A percentile compares a stretch with the other conserved stretches of the same genome.
Evolutionary conservation across 768 basidiomycete species (phyloP).

Genomic region (Russula vinacea): DNA sequence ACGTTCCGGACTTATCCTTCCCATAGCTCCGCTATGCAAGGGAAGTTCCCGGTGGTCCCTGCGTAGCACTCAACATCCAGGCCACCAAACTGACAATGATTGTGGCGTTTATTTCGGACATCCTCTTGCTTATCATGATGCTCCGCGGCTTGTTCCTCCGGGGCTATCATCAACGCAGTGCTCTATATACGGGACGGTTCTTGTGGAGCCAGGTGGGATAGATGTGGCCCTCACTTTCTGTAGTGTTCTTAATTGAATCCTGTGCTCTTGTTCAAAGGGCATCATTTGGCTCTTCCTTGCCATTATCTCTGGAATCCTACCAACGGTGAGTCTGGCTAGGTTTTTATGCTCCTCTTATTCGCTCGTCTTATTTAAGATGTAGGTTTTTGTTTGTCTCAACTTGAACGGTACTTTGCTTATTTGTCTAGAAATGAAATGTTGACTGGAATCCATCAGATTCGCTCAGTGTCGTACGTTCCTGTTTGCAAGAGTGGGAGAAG

Average conservation of each 20-base stretch:
- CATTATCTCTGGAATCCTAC: background rate
- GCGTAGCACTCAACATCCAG: background rate
- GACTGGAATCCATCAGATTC: background rate
- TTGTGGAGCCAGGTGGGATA: slow-evolving; percentile 3
- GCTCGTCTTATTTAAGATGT: background rate
- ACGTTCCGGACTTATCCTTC: background rate
- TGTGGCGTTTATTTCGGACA: background rate
- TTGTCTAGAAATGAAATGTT: no score
- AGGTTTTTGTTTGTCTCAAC: background rate
- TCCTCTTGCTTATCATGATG: background rate
- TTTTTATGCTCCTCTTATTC: no score
- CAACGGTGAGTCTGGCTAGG: background rate
- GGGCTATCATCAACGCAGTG: no score
- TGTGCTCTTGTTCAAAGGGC: background rate
- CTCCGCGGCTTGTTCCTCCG: background rate
- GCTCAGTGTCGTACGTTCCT: background rate
- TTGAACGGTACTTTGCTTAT: background rate
- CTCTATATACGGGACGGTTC: background rate
- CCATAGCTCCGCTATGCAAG: background rate
- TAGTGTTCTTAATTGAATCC: background rate
- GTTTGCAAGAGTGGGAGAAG: background rate
- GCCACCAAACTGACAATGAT: background rate
- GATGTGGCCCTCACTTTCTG: background rate
- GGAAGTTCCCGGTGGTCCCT: background rate
- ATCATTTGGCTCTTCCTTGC: background rate